phyloP scores from a whole-genome alignment of 2,329 filamentous ascomycete species.

The Aureobasidium namibiae region DNA sequence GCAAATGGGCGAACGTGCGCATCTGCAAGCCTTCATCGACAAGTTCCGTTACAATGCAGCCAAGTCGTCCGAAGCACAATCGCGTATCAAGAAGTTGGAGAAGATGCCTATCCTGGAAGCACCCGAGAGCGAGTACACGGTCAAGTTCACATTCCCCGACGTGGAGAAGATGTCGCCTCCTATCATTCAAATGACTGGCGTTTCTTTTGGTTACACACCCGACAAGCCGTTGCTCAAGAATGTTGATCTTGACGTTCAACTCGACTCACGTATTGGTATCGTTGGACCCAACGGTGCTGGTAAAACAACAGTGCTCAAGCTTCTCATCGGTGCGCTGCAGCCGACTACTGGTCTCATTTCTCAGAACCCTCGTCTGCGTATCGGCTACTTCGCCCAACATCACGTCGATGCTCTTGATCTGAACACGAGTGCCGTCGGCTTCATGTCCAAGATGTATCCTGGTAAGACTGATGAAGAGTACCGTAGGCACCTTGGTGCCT shows the following conservation, averaged over 20 bases:
- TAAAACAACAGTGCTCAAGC: constrained; percentile 96
- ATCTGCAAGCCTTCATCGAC: constrained; percentile 97
- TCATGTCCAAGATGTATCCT: constrained; percentile 89
- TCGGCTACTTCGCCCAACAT: constrained; percentile 97
- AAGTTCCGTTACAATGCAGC: constrained; percentile 99
- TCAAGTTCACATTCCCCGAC: constrained; percentile 94
- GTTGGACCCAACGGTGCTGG: constrained; percentile 98
- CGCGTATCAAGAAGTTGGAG: constrained; percentile 97
- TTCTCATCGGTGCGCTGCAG: constrained; percentile 80
- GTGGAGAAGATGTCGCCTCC: constrained; percentile 96
- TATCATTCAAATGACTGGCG: constrained; percentile 93
- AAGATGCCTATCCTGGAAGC: constrained; percentile 87
- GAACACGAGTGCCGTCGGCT: constrained; percentile 79
- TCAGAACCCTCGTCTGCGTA: constrained; percentile 75
- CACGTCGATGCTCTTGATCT: constrained; percentile 95
- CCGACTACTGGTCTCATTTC: constrained; percentile 76
- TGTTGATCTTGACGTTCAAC: constrained; percentile 91
- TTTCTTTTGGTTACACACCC: constrained; percentile 77
- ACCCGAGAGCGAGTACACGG: constrained; percentile 88
- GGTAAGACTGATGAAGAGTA: constrained; percentile 95
- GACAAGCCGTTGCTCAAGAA: constrained; percentile 75
- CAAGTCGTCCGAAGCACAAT: constrained; percentile 97
- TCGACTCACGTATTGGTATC: constrained; percentile 96
- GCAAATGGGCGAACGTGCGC: constrained; percentile 87
- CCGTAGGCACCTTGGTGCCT: constrained; percentile 83